A percentile compares a stretch with the other conserved stretches of the same genome.
Conservation (phyloP, 192 early-diverging fungal genomes). For the Cladochytrium replicatum region DNA sequence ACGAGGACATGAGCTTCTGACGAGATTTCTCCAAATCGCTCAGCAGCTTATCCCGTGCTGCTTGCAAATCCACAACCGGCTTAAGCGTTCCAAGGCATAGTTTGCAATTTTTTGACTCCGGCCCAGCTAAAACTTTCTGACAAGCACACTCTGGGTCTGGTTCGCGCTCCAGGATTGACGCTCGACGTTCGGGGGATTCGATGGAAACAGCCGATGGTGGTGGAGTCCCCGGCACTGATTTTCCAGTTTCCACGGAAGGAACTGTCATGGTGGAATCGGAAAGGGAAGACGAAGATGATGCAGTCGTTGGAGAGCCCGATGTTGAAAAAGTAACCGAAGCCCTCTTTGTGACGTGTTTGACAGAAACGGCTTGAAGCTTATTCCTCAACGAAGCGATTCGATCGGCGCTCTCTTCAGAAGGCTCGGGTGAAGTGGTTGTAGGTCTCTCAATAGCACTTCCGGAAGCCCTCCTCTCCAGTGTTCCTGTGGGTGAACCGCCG, state of each 20-base stretch:
- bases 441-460: no score
- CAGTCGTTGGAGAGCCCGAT: neutral
- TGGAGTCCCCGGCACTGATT: neutral
- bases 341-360: slow-evolving; percentile 15
- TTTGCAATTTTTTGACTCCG: neutral
- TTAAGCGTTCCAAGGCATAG: neutral
- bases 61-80: neutral
- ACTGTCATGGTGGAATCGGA: neutral
- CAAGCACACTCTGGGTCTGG: neutral
- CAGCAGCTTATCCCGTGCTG: neutral
- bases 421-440: no score
- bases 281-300: neutral
- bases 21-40: neutral
- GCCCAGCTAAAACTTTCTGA: neutral
- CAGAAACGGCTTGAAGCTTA: slow-evolving; percentile 20
- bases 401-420: no score
- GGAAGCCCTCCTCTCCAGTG: no score
- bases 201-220: neutral
- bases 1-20: neutral
- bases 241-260: neutral
- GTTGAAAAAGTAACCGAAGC: slow-evolving; percentile 7
- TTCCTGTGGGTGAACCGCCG: no score
- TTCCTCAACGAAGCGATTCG: slow-evolving; percentile 15
- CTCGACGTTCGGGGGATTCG: neutral
- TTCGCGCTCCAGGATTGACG: neutral